phyloP scores from a whole-genome alignment of 768 basidiomycete genomes.

The Tricholoma furcatifolium region DNA sequence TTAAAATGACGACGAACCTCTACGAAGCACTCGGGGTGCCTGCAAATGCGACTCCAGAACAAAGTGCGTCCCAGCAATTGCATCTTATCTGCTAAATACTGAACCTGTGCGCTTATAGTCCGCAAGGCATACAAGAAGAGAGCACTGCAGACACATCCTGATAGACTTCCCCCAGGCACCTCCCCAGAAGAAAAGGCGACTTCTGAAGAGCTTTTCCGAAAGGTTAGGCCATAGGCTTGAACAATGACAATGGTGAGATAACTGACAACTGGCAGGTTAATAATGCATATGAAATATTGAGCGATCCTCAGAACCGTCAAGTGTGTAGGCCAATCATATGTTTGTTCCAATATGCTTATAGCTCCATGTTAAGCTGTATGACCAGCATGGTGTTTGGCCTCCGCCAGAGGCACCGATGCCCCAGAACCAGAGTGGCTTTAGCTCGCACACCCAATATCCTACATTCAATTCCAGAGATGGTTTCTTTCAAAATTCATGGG shows the following conservation, averaged over 20 bases:
- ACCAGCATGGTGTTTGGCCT: slow-evolving; percentile 73
- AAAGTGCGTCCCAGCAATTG: slow-evolving; percentile 48
- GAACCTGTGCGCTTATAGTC: slow-evolving; percentile 38
- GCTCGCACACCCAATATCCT: slow-evolving; percentile 21
- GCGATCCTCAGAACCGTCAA: slow-evolving; percentile 56
- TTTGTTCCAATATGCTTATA: neutral
- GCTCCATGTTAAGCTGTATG: slow-evolving; percentile 50
- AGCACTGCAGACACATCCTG: slow-evolving; percentile 76
- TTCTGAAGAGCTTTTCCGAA: slow-evolving; percentile 57
- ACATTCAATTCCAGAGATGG: slow-evolving; percentile 22
- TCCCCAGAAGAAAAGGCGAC: slow-evolving; percentile 54
- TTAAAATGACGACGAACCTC: slow-evolving; percentile 52
- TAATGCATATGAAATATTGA: slow-evolving; percentile 77
- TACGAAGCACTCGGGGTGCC: slow-evolving; percentile 63
- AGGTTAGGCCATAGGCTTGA: slow-evolving; percentile 22
- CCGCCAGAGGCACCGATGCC: slow-evolving; percentile 40
- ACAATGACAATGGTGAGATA: neutral
- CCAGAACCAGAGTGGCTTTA: slow-evolving; percentile 11
- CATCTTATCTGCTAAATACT: neutral
- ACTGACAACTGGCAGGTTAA: slow-evolving; percentile 47
- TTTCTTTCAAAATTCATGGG: slow-evolving; percentile 38
- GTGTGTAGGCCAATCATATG: slow-evolving; percentile 37
- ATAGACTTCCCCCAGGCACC: slow-evolving; percentile 58
- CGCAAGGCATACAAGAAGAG: slow-evolving; percentile 76
- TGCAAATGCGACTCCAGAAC: slow-evolving; percentile 55